Conservation (phyloP, 768 basidiomycete species). For the Leccinum rimulosum region DNA sequence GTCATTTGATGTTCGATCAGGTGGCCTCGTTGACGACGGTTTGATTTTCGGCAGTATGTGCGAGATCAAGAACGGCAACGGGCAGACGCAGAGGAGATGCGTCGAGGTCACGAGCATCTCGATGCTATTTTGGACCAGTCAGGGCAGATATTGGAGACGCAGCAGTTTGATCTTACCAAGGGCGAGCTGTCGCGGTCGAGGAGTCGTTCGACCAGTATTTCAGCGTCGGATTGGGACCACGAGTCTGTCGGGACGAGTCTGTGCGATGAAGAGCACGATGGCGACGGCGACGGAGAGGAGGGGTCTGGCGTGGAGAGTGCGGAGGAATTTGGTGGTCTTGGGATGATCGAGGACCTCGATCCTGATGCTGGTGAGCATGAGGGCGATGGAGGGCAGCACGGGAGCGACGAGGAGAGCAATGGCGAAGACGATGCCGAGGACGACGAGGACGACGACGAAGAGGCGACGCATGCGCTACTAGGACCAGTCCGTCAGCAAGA, state of each 20-base stretch:
- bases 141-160: conserved; percentile 80
- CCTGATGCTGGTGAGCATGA: background rate
- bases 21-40: background rate
- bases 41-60: conserved; percentile 54
- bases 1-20: background rate
- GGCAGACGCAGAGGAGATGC: conserved; percentile 73
- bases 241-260: conserved; percentile 18
- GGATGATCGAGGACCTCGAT: conserved; percentile 15
- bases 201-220: conserved; percentile 59
- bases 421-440: conserved; percentile 31
- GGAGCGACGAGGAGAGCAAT: conserved; percentile 40
- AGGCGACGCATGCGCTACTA: conserved; percentile 27
- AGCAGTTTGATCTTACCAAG: conserved; percentile 65
- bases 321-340: conserved; percentile 39
- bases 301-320: conserved; percentile 28
- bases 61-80: conserved; percentile 64
- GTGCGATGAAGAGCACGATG: conserved; percentile 18
- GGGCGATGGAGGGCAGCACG: conserved; percentile 25
- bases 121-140: conserved; percentile 90
- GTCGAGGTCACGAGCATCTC: conserved; percentile 79
- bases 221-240: conserved; percentile 26
- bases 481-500: conserved; percentile 10
- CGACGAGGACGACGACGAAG: conserved; percentile 33
- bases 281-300: conserved; percentile 24
- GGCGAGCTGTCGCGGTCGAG: conserved; percentile 43